phyloP scores from a whole-genome alignment of 768 basidiomycete genomes.

The Lactarius hengduanensis region DNA sequence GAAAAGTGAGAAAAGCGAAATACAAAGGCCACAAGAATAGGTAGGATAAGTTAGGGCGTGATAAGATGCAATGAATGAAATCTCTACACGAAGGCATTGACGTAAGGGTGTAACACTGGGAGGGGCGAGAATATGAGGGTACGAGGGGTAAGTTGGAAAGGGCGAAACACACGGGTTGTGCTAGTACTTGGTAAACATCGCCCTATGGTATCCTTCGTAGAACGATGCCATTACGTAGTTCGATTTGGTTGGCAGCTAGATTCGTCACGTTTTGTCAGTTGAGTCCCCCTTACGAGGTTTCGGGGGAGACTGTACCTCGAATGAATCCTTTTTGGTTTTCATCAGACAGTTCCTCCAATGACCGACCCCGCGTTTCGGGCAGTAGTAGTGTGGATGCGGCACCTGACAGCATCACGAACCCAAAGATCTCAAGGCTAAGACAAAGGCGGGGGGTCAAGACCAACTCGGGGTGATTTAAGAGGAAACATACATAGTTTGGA shows the following conservation, averaged over 20 bases:
- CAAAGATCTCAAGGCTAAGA: constrained; percentile 43
- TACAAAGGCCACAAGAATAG: neutral
- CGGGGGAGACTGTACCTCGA: constrained; percentile 10
- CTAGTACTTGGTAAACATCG: neutral
- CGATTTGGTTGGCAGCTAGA: constrained; percentile 19
- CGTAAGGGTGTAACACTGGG: neutral
- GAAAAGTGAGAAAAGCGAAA: neutral
- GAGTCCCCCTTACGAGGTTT: neutral
- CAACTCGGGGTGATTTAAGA: constrained; percentile 15
- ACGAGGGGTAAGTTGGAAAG: neutral
- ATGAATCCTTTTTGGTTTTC: constrained; percentile 39
- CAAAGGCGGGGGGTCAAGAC: neutral
- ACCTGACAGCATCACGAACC: constrained; percentile 48
- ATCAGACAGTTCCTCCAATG: constrained; percentile 40
- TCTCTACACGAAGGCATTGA: neutral
- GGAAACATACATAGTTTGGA: constrained; percentile 37
- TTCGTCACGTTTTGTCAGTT: constrained; percentile 2
- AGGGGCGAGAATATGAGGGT: neutral
- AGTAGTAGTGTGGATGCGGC: constrained; percentile 42
- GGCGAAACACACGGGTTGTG: neutral
- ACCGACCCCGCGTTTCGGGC: constrained; percentile 43
- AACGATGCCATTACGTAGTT: constrained; percentile 27
- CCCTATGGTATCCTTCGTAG: constrained; percentile 12
- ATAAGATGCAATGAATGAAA: constrained; percentile 1
- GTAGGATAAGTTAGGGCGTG: neutral